A percentile compares a stretch with the other conserved stretches of the same genome.
Conservation (phyloP, 2,329 filamentous ascomycete species). For the Colletotrichum echinochloae region DNA sequence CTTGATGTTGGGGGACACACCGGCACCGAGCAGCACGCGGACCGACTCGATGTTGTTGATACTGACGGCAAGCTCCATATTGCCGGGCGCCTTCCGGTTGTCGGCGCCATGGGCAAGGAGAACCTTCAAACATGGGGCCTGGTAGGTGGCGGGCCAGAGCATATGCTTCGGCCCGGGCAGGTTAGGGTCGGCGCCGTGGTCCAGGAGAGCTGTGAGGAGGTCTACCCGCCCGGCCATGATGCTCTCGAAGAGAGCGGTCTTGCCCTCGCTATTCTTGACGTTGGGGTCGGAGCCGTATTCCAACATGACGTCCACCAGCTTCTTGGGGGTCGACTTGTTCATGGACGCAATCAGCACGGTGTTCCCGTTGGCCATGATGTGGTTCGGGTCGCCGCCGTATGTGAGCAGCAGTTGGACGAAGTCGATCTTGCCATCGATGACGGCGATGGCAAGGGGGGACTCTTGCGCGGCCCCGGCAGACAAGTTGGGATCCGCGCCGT, state of each 20-base stretch:
- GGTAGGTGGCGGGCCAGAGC: slow-evolving; percentile 73
- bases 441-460: slow-evolving; percentile 65
- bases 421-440: slow-evolving; percentile 64
- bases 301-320: slow-evolving; percentile 69
- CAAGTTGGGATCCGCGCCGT: slow-evolving; percentile 70
- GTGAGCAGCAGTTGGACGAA: slow-evolving; percentile 70
- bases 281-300: slow-evolving; percentile 70
- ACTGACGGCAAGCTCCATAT: slow-evolving; percentile 73
- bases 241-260: slow-evolving; percentile 72
- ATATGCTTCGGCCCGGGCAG: slow-evolving; percentile 77
- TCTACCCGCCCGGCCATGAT: slow-evolving; percentile 68
- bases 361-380: slow-evolving; percentile 66
- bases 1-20: slow-evolving; percentile 70
- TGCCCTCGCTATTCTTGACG: slow-evolving; percentile 69
- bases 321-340: slow-evolving; percentile 66
- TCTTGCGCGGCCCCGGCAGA: slow-evolving; percentile 63
- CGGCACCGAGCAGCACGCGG: slow-evolving; percentile 66
- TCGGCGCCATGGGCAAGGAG: slow-evolving; percentile 71
- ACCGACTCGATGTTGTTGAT: slow-evolving; percentile 74
- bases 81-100: slow-evolving; percentile 68
- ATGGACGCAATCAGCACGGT: slow-evolving; percentile 72
- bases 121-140: slow-evolving; percentile 68
- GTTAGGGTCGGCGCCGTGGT: slow-evolving; percentile 75
- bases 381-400: slow-evolving; percentile 70
- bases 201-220: slow-evolving; percentile 61